Evolutionary conservation across 2,329 filamentous ascomycete species (phyloP), one percentile per base, ranked within the genome.

Genomic region (Teratosphaeria nubilosa): DNA sequence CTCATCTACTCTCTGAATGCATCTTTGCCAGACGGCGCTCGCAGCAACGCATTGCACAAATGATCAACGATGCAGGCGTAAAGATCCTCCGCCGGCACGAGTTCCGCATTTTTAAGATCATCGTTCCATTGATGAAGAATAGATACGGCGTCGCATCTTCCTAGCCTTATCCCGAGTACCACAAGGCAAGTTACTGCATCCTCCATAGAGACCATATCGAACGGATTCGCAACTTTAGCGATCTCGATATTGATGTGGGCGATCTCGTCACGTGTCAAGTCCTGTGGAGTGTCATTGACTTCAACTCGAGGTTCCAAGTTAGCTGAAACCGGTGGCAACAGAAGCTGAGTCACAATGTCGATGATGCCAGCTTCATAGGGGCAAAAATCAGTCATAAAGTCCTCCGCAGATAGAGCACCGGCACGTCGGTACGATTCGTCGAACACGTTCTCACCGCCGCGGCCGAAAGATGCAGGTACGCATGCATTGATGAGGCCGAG

Each of bases 371-470:
- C 64, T 11, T 77, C 70, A 3, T 80, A 78, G 0, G 81, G 81
- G 55, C 76, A 74, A 62, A 85, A 83, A 57, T 70, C 76, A 1
- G 64, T 64, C 24, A 34, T 24, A 55, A 85, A 85, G 0, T 68
- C 62, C 0, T 68, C 54, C 0, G 66, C 59, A n/a, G 82, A 76
- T n/a, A 85, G 64, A 64, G 82, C 79, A 0, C 69, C 66, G 0
- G 81, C 82, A 58, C 78, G 80, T 20, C 82, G 76, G 58, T 83
- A 82, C 0, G 68, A 66, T 57, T 80, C 76, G 58, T 85, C 80
- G 1, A 77, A 66, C 0, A 83, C 73, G 58, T 82, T 74, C 59
- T 79, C 34, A 1, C 73, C 71, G 0, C 71, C 71, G 5, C 63
- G 61, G 0, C 80, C 80, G 62, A 82, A 82, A 0, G 74, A 78